Base-by-base conservation (phyloP, 768 basidiomycete species). In the Amanita molliuscula region DNA sequence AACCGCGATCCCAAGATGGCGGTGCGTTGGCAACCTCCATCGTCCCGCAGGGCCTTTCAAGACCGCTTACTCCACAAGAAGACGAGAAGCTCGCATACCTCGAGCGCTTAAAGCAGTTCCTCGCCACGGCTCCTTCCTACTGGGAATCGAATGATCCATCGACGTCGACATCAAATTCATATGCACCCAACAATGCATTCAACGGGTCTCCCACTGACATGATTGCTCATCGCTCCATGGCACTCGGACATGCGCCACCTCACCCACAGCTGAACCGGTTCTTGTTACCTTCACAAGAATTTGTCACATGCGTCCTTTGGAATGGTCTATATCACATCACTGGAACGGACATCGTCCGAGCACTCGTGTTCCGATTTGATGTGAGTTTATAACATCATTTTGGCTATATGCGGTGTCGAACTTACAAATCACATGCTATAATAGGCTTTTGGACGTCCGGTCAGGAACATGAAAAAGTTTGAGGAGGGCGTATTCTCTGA, bases 401-500 rank as follows among this genome's bases (percentile, higher is more conserved):
- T 51, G 53, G 45, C 9, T 16, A 37, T 47, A 44, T 45, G 26
- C 26, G 18, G 29, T 37, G 31, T 16, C 11, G 16, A 29, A 16
- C 28, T 51, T 48, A 46, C 45, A 36, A 25, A 47, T 44, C 13
- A n/a, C 18, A 33, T 28, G 6, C 31, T 35, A 18, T 34, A 51
- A 33, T 47, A 77, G 70, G 85, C 87, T 35, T 95, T 95, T 59
- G 88, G 89, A 1, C 73, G 94, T 7, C 94, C 93, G 0, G 90
- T 97, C 35, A 73, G 77, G 50, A 90, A 91, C 59, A 86, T 91
- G 77, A 96, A 96, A 67, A 97, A 97, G 65, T 97, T 95, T 58
- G 94, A 97, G 63, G 94, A 97, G 66, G 94, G 94, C 46, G 84
- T 97, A 38, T 97, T 97, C 60, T 85, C 82, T 46, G 94, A 97